phyloP scores from a whole-genome alignment of 2,329 filamentous ascomycete species.

The Venturia asperata region DNA sequence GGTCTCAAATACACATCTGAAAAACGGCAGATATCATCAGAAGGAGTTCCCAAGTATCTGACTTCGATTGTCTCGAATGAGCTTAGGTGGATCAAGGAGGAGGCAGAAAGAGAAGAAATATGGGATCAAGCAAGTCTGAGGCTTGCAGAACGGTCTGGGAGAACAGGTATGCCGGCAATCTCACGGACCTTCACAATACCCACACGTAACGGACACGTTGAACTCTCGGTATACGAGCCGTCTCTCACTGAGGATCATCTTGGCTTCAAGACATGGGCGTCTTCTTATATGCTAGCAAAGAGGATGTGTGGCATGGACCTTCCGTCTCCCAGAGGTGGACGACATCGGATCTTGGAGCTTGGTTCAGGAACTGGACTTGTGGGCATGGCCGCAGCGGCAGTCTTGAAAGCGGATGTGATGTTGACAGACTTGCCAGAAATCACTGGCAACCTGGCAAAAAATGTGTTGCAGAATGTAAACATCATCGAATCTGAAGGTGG shows the following conservation, averaged over 20 bases:
- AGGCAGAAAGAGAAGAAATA: conserved; percentile 58
- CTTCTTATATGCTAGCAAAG: conserved; percentile 75
- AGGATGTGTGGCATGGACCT: conserved; percentile 47
- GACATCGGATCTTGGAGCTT: conserved; percentile 58
- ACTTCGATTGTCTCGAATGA: conserved; percentile 60
- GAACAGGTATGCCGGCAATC: conserved; percentile 59
- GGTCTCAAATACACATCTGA: neutral
- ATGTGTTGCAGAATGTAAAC: conserved; percentile 57
- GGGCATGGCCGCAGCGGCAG: conserved; percentile 71
- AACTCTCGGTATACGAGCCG: conserved; percentile 74
- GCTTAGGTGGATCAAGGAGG: conserved; percentile 61
- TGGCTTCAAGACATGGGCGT: conserved; percentile 93
- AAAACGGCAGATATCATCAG: conserved; percentile 36
- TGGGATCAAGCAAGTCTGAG: conserved; percentile 75
- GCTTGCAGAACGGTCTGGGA: conserved; percentile 78
- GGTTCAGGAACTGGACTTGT: conserved; percentile 89
- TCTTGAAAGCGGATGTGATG: conserved; percentile 59
- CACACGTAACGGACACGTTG: conserved; percentile 39
- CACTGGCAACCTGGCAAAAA: conserved; percentile 69
- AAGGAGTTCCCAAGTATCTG: conserved; percentile 57
- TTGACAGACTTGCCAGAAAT: conserved; percentile 84
- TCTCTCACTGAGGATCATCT: conserved; percentile 80
- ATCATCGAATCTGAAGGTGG: conserved; percentile 51
- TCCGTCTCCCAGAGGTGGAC: conserved; percentile 15
- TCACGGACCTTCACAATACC: conserved; percentile 55